Evolutionary conservation across 306 rosid genomes (phyloP).

Genomic region (Prunus kanzakura): DNA sequence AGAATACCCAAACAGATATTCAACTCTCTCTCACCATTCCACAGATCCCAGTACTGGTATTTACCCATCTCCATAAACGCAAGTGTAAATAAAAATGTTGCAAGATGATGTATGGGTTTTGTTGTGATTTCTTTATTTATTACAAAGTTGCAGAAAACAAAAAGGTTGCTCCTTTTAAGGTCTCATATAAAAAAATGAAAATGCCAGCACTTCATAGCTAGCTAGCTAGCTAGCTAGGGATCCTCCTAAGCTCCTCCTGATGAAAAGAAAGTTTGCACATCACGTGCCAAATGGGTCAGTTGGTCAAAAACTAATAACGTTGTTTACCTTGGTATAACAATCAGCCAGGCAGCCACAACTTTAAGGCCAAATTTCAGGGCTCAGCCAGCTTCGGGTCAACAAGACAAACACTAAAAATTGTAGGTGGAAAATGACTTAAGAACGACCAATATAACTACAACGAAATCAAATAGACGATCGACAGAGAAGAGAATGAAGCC

Average conservation of each 20-base stretch:
- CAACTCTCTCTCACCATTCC: background rate
- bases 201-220: constrained; percentile 11
- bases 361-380: background rate
- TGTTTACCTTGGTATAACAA: constrained; percentile 15
- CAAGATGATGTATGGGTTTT: no score
- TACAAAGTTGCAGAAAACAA: background rate
- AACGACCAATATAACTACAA: constrained; percentile 26
- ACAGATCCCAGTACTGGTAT: background rate
- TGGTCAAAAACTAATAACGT: constrained; percentile 31
- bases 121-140: background rate
- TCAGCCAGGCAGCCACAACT: constrained; percentile 19
- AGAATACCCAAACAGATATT: background rate
- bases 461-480: constrained; percentile 13
- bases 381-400: background rate
- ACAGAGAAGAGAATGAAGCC: constrained; percentile 28
- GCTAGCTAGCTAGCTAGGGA: background rate
- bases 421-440: constrained; percentile 33
- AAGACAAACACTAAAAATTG: constrained; percentile 44
- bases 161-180: constrained; percentile 18
- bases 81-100: background rate
- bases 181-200: background rate
- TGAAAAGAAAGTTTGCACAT: background rate
- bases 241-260: background rate
- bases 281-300: constrained; percentile 25
- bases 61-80: background rate